Evolutionary conservation across 768 basidiomycete species (phyloP).

Genomic region (Calocera viscosa): DNA sequence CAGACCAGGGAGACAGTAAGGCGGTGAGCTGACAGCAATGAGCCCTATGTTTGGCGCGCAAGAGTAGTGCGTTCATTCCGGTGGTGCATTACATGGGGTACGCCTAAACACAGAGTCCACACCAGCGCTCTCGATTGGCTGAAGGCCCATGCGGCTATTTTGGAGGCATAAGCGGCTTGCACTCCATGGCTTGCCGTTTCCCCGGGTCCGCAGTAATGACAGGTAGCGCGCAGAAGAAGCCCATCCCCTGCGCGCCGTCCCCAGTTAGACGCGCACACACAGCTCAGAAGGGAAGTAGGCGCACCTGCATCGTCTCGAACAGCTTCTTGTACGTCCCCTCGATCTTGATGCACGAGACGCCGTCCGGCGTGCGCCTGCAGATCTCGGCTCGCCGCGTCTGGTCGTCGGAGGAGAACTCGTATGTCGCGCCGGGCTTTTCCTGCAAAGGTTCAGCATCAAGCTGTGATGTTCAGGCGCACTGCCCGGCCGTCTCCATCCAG

Average conservation of each 20-base stretch:
- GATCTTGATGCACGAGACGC: neutral
- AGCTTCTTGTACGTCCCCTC: slow-evolving; percentile 30
- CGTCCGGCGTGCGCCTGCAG: neutral
- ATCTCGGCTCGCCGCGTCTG: neutral
- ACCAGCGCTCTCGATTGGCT: neutral
- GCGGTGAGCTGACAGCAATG: too few species aligned
- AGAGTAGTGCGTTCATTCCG: too few species aligned
- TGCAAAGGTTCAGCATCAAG: neutral
- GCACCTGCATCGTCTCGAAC: slow-evolving; percentile 62
- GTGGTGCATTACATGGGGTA: too few species aligned
- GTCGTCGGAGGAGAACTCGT: slow-evolving; percentile 8
- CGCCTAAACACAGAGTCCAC: too few species aligned
- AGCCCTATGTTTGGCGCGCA: too few species aligned
- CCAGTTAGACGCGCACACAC: neutral
- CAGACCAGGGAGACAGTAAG: too few species aligned
- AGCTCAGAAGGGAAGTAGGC: slow-evolving; percentile 12
- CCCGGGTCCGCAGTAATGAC: slow-evolving; percentile 54
- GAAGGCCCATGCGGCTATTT: neutral
- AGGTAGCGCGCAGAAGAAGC: slow-evolving; percentile 57
- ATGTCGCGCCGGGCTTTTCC: neutral
- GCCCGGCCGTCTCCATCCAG: too few species aligned
- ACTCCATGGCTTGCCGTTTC: slow-evolving; percentile 56
- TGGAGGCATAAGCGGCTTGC: slow-evolving; percentile 32
- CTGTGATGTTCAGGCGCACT: too few species aligned
- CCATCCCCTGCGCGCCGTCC: slow-evolving; percentile 36